These are phyloP conservation scores for Glomus cerebriforme DNA, from an alignment of 192 early-diverging fungal genomes.

Conservation along the genomic window DNA sequence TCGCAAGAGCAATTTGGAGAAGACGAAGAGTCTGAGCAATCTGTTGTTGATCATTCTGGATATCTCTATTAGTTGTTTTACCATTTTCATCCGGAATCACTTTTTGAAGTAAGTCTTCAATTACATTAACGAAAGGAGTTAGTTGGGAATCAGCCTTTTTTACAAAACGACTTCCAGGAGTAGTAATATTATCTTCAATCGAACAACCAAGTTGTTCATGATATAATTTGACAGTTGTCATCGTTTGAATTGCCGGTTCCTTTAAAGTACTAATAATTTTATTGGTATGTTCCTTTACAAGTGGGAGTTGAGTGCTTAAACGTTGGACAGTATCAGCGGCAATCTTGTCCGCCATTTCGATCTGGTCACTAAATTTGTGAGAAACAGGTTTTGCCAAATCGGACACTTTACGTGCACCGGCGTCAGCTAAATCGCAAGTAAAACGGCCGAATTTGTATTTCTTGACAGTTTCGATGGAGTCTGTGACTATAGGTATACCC, in stretches of 20 bases:
- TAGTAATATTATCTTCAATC: slow-evolving; percentile 53
- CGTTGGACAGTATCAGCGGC: slow-evolving; percentile 67
- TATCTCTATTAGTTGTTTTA: slow-evolving; percentile 34
- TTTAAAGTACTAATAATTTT: slow-evolving; percentile 63
- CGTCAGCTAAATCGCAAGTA: slow-evolving; percentile 36
- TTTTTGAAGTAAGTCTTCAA: slow-evolving; percentile 47
- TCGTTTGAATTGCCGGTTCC: slow-evolving; percentile 52
- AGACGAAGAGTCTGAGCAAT: slow-evolving; percentile 40
- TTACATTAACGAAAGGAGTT: slow-evolving; percentile 56
- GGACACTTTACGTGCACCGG: slow-evolving; percentile 36
- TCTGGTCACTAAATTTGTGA: slow-evolving; percentile 52
- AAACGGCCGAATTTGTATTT: slow-evolving; percentile 38
- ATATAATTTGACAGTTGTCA: too few species aligned
- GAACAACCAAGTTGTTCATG: slow-evolving; percentile 51
- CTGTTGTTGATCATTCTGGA: slow-evolving; percentile 38
- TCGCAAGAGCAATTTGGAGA: slow-evolving; percentile 35
- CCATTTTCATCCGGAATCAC: slow-evolving; percentile 41
- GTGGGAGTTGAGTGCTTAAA: slow-evolving; percentile 61
- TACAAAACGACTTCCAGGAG: slow-evolving; percentile 60
- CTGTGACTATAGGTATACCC: background rate
- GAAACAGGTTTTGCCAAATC: slow-evolving; percentile 43
- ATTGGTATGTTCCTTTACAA: slow-evolving; percentile 60
- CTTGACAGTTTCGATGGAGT: slow-evolving; percentile 44
- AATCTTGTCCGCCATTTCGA: slow-evolving; percentile 58
- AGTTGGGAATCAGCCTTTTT: slow-evolving; percentile 26